A percentile compares a stretch with the other conserved stretches of the same genome.
These are phyloP conservation scores for Licmophora abbreviata DNA, from an alignment of 108 stramenopile genomes.

Conservation along the genomic window DNA sequence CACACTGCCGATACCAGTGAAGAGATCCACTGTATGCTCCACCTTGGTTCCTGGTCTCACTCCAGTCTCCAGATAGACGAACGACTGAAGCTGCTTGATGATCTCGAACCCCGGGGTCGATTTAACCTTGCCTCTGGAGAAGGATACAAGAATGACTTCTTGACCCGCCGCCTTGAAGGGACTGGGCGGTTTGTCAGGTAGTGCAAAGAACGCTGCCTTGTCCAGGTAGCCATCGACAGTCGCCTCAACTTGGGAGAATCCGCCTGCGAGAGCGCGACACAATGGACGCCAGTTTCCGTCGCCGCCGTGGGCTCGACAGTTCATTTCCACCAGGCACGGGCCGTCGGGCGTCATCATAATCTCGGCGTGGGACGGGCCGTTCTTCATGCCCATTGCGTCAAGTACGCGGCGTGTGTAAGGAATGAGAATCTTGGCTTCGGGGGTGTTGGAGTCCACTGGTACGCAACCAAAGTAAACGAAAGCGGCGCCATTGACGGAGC, in stretches of 20 bases:
- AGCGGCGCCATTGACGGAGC: conserved; percentile 70
- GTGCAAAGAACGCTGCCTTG: conserved; percentile 37
- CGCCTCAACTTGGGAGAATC: conserved; percentile 83
- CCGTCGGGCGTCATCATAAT: conserved; percentile 70
- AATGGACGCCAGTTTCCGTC: conserved; percentile 90
- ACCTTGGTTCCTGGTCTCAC: conserved; percentile 57
- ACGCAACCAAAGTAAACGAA: conserved; percentile 81
- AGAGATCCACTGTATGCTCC: conserved; percentile 78
- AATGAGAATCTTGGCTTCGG: conserved; percentile 72
- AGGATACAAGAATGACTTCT: conserved; percentile 82
- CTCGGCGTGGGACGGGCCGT: conserved; percentile 72
- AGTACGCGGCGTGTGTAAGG: conserved; percentile 71
- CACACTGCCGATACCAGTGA: conserved; percentile 78
- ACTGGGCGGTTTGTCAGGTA: conserved; percentile 64
- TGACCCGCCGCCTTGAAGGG: conserved; percentile 79
- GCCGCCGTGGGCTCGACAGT: conserved; percentile 84
- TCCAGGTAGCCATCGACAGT: conserved; percentile 77
- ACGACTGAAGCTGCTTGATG: conserved; percentile 60
- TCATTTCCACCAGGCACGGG: conserved; percentile 86
- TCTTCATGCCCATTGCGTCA: conserved; percentile 64
- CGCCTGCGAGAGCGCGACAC: conserved; percentile 59
- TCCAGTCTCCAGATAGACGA: conserved; percentile 79
- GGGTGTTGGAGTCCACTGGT: conserved; percentile 60
- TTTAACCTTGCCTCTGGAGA: conserved; percentile 51
- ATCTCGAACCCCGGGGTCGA: conserved; percentile 77